Base-by-base conservation (phyloP, 2,329 filamentous ascomycete species). In the Fusarium pseudocircinatum region DNA sequence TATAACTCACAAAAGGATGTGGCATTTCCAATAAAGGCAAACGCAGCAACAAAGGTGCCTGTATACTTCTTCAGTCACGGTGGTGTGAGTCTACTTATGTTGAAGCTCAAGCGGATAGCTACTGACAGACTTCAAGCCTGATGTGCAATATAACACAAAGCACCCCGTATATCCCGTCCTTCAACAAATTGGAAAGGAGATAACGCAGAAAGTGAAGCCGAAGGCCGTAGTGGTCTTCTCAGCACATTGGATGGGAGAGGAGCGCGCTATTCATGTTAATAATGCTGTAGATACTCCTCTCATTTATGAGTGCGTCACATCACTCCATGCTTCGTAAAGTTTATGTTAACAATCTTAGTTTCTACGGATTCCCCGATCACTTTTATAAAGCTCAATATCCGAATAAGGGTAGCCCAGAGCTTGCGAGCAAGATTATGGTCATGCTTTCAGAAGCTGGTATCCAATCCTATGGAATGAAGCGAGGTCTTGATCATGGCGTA, bases 201-300 rank as follows among this genome's bases (percentile, higher is more conserved):
- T 95, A 78, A 94, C 91, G 1, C 84, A 87, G 34, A 88, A 89
- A 69, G 89, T 94, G 47, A 91, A 91, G 76, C 93, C 93, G 4
- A 91, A 89, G 70, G 93, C 92, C 4, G 87, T 95, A 22, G 89
- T 95, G 2, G 91, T 94, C 32, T 92, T 95, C 79, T 94, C 92
- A 2, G 93, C 92, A 2, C 93, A 95, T 81, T 95, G 93, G 93
- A 90, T 93, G 82, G 90, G 87, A 50, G 82, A 78, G 61, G 81
- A 82, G 43, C 83, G 87, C 74, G 85, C 83, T 7, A 87, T 94
- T 69, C 84, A 91, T 76, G 86, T 94, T 74, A 94, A 94, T 79
- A 89, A 87, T 14, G 90, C 88, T 7, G 89, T 89, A 63, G 82
- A 85, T n/a, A 90, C 87, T 7, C 88, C 91, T 64, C 78, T 94